A percentile compares a stretch with the other conserved stretches of the same genome.
phyloP scores from a whole-genome alignment of 495 filamentous ascomycete species.

The Xylaria grammica region DNA sequence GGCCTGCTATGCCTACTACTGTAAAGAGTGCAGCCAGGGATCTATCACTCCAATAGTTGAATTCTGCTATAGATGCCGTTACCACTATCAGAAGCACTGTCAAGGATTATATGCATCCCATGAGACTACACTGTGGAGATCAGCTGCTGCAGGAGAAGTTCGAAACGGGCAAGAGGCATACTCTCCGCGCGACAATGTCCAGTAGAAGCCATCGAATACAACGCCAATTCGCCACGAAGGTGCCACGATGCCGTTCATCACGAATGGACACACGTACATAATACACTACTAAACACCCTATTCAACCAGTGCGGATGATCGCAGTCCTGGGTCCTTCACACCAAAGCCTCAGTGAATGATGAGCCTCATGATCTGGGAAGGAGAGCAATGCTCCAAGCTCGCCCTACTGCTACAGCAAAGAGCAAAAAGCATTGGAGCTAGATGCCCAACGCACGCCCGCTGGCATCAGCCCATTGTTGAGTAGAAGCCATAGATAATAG shows the following conservation, averaged over 20 bases:
- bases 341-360: background rate
- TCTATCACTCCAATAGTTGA: conserved; percentile 14
- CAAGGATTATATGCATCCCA: conserved; percentile 8
- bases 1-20: conserved; percentile 14
- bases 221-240: conserved; percentile 8
- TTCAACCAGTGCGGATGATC: background rate
- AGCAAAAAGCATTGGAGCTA: conserved; percentile 10
- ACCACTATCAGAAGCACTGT: background rate
- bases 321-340: background rate
- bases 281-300: background rate
- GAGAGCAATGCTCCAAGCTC: conserved; percentile 14
- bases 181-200: conserved; percentile 10
- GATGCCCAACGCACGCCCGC: background rate
- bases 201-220: conserved; percentile 8
- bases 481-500: background rate
- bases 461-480: background rate
- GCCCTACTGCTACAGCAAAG: background rate
- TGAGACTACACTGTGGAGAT: conserved; percentile 12
- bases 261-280: conserved; percentile 11
- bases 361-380: conserved; percentile 14
- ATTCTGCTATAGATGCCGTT: conserved; percentile 8
- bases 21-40: conserved; percentile 9
- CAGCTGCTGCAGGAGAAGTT: conserved; percentile 25
- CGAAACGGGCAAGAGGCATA: conserved; percentile 19
- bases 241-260: conserved; percentile 23